phyloP scores from a whole-genome alignment of 2,329 filamentous ascomycete species.

The Fusarium xylarioides region DNA sequence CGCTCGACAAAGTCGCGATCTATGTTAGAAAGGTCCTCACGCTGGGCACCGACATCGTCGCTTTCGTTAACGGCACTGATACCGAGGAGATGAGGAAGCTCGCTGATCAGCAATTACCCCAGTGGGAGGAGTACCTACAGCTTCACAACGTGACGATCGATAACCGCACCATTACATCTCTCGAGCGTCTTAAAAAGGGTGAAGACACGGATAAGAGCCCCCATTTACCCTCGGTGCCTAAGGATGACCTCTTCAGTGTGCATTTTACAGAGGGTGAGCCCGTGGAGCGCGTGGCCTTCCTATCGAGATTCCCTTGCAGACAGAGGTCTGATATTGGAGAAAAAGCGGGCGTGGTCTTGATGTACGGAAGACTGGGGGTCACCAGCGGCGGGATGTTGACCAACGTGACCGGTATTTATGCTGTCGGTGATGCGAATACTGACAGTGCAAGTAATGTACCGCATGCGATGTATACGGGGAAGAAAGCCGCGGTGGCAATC shows the following conservation, averaged over 20 bases:
- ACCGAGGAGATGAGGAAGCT: conserved; percentile 53
- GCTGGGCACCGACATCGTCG: conserved; percentile 63
- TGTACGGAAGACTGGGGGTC: conserved; percentile 54
- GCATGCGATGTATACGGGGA: conserved; percentile 68
- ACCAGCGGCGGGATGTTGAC: conserved; percentile 58
- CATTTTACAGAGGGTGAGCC: conserved; percentile 58
- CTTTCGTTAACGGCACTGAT: conserved; percentile 68
- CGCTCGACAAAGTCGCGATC: conserved; percentile 54
- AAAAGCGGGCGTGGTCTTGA: conserved; percentile 58
- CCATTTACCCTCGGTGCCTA: conserved; percentile 53
- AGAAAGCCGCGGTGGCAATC: conserved; percentile 64
- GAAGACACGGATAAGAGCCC: conserved; percentile 50
- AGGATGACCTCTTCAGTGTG: conserved; percentile 65
- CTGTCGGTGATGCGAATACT: conserved; percentile 67
- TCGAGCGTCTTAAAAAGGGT: conserved; percentile 58
- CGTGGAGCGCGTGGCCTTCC: conserved; percentile 60
- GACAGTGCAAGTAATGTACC: conserved; percentile 69
- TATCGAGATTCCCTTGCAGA: conserved; percentile 57
- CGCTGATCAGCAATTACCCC: conserved; percentile 52
- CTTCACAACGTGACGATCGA: conserved; percentile 63
- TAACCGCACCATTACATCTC: conserved; percentile 61
- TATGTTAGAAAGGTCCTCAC: conserved; percentile 62
- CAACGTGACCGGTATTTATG: conserved; percentile 64
- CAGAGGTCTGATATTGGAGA: conserved; percentile 59
- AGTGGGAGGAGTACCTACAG: conserved; percentile 60